Evolutionary conservation across 257 asterid species (phyloP), one percentile per base, ranked within the genome.

Genomic region (Ballota nigra): DNA sequence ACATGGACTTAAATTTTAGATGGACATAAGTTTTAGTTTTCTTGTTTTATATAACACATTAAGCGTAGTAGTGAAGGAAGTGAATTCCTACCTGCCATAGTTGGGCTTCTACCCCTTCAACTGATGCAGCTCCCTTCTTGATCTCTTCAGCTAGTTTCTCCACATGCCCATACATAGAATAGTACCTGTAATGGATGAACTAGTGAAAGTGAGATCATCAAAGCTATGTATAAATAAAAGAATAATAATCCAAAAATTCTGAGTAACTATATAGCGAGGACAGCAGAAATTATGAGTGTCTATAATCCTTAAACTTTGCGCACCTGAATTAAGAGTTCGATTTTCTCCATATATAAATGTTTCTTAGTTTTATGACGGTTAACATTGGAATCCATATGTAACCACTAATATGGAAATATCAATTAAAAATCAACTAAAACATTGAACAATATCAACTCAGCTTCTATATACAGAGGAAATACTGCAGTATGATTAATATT

Each of bases 111-210:
- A 91, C 95, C 69, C 94, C 94, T 87, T 87, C 95, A 62, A 91
- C 88, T 58, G 92, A 82, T 69, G 92, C 83, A 63, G 92, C 96
- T 73, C 97, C 96, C 68, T 88, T 86, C 85, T 74, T 80, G 73
- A 91, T 91, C 80, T 84, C 97, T 70, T 91, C 89, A 15, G 96
- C 97, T 78, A 91, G 90, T 83, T 85, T 91, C 86, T 81, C 97
- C 67, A 91, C 96, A 80, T 88, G 97, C 19, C 92, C 96, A 60
- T 87, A 91, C 91, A 80, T 88, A 63, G 95, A 91, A 73, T 88
- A 91, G 78, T 87, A 91, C 78, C 97, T 87, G 71, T n/a, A 61
- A 66, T 45, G 16, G 62, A n/a, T n/a, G n/a, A n/a, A n/a, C n/a
- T n/a, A n/a, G 63, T 53, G n/a, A 68, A 33, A 72, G 71, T 12